Base-by-base conservation (phyloP, 441 rosid genomes). In the Mallotus japonicus region DNA sequence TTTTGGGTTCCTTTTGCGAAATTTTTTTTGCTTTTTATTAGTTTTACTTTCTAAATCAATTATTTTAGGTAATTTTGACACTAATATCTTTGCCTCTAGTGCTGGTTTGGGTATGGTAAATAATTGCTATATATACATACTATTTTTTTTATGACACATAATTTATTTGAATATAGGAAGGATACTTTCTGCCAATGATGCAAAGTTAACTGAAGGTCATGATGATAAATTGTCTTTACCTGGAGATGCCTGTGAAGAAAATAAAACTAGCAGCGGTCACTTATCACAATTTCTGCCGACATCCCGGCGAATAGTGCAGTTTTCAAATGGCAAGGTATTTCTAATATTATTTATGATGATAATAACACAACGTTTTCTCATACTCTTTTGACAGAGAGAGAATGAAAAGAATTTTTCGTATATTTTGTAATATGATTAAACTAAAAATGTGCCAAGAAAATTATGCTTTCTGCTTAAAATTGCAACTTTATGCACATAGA, bases 301-400 rank as follows among this genome's bases (percentile, higher is more conserved):
- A 73, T 95, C 99, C 65, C 92, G 89, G 47, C 84, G 97, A 72
- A 95, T 95, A 71, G 97, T 95, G 73, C 99, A 95, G 65, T 95
- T 95, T 78, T 95, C 99, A 22, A 90, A 88, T 88, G 97, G 92
- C 76, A 86, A 89, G 95, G 99, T 92, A 85, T 50, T 37, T 20
- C 34, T 60, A 54, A 20, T 73, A 20, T 65, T 11, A 22, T 54
- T 51, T 71, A 8, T 40, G 28, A 72, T 28, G 58, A 32, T 16
- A 14, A 62, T 22, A 65, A 44, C 65, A 53, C 50, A 17, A 32
- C 59, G 17, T 32, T n/a, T 12, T 19, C 13, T 37, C 1, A 37
- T 3, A 15, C 17, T 46, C 8, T 65, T 13, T 65, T 46, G 4
- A 46, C 37, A 47, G 13, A 46, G 37, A 46, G 37, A 17, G n/a